Evolutionary conservation across 2,329 filamentous ascomycete species (phyloP).

Genomic region (Colletotrichum camelliae): DNA sequence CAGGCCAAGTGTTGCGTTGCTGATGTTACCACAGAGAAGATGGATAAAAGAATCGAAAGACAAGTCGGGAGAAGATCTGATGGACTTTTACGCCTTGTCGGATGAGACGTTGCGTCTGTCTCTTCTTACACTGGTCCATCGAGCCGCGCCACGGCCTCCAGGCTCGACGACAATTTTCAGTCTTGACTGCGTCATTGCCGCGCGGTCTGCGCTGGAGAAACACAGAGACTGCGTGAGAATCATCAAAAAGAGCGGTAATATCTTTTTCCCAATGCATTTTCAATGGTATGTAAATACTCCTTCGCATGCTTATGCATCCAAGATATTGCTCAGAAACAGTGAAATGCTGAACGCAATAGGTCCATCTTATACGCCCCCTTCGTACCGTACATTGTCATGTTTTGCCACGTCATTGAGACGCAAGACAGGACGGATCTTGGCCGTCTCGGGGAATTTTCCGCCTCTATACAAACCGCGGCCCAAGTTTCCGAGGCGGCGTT

Average conservation of each 20-base stretch:
- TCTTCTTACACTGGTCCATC: slow-evolving; percentile 46
- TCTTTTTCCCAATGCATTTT: slow-evolving; percentile 42
- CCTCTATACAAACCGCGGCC: slow-evolving; percentile 54
- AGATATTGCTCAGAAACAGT: rapidly evolving
- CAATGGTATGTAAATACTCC: slow-evolving; percentile 39
- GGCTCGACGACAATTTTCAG: slow-evolving; percentile 40
- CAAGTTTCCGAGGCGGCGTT: slow-evolving; percentile 52
- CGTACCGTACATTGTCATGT: slow-evolving; percentile 58
- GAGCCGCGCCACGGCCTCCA: slow-evolving; percentile 37
- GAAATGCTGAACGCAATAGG: slow-evolving; percentile 28
- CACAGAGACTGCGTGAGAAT: slow-evolving; percentile 46
- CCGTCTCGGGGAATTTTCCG: slow-evolving; percentile 55
- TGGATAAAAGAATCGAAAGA: neutral
- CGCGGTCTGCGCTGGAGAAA: slow-evolving; percentile 43
- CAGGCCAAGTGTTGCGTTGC: neutral
- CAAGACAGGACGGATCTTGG: slow-evolving; percentile 44
- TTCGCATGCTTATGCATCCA: no score
- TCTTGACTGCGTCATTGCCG: slow-evolving; percentile 46
- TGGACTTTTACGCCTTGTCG: slow-evolving; percentile 39
- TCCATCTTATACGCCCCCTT: slow-evolving; percentile 56
- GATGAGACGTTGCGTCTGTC: slow-evolving; percentile 47
- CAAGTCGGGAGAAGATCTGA: slow-evolving; percentile 27
- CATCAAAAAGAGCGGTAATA: slow-evolving; percentile 37
- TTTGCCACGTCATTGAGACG: slow-evolving; percentile 56
- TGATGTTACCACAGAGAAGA: neutral